Evolutionary conservation across 2,329 filamentous ascomycete species (phyloP).

Genomic region (Venturiaceae sp.): DNA sequence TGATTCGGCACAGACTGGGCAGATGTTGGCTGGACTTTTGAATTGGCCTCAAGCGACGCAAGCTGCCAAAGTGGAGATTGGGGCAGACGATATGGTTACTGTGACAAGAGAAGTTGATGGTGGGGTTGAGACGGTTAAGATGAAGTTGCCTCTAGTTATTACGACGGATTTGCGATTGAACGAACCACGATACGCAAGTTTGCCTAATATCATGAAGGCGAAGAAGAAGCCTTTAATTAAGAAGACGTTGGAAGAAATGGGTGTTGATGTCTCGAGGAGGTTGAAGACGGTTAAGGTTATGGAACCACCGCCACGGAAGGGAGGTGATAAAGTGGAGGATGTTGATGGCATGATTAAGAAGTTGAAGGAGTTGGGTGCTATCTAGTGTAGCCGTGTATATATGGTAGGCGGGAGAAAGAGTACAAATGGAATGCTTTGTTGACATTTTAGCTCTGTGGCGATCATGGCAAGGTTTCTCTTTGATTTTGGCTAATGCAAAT

Average conservation of each 20-base stretch:
- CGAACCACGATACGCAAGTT: slow-evolving; percentile 84
- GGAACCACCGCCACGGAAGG: slow-evolving; percentile 82
- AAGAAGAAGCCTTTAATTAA: slow-evolving; percentile 99
- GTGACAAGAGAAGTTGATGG: slow-evolving; percentile 93
- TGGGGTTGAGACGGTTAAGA: slow-evolving; percentile 78
- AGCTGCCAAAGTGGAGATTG: slow-evolving; percentile 73
- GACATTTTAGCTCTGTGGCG: not conserved
- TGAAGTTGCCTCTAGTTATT: slow-evolving; percentile 83
- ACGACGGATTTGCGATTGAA: slow-evolving; percentile 93
- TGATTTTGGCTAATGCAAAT: no score
- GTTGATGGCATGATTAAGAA: slow-evolving; percentile 90
- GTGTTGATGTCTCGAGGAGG: slow-evolving; percentile 62
- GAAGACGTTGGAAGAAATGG: slow-evolving; percentile 75
- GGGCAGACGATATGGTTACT: slow-evolving; percentile 56
- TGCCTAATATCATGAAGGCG: slow-evolving; percentile 99
- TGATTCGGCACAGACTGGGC: slow-evolving; percentile 89
- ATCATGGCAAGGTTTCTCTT: no score
- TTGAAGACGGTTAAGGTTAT: slow-evolving; percentile 83
- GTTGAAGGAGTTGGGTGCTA: slow-evolving; percentile 89
- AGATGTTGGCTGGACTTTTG: slow-evolving; percentile 91
- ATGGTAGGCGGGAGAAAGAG: not conserved
- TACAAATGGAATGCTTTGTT: not conserved
- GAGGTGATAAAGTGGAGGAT: slow-evolving; percentile 94
- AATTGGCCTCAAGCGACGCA: slow-evolving; percentile 94
- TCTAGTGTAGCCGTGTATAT: slow-evolving; percentile 40